These are phyloP conservation scores for Pseudopithomyces chartarum DNA, from an alignment of 2,329 filamentous ascomycete genomes.

Conservation along the genomic window DNA sequence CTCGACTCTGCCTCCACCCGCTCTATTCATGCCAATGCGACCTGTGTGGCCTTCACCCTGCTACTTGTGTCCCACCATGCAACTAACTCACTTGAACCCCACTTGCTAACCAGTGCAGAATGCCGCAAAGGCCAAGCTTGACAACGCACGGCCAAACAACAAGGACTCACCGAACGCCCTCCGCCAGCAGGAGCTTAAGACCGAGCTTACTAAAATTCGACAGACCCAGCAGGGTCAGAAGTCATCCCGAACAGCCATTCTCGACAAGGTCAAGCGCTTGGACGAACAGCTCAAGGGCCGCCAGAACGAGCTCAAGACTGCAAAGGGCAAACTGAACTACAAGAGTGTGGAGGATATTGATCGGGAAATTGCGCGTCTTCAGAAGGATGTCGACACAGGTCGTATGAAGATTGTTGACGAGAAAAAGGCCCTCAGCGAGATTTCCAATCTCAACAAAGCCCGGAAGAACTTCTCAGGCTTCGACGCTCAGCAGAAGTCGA, in stretches of 20 bases:
- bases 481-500: slow-evolving; percentile 83
- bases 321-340: slow-evolving; percentile 79
- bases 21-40: background rate
- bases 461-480: slow-evolving; percentile 90
- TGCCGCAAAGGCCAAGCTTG: slow-evolving; percentile 85
- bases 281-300: slow-evolving; percentile 87
- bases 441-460: slow-evolving; percentile 81
- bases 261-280: slow-evolving; percentile 90
- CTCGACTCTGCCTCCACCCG: background rate
- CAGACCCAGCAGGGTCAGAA: slow-evolving; percentile 89
- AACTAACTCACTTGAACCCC: background rate
- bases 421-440: slow-evolving; percentile 87
- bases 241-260: slow-evolving; percentile 73
- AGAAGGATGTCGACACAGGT: slow-evolving; percentile 84
- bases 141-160: slow-evolving; percentile 79
- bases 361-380: slow-evolving; percentile 76
- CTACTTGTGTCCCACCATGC: slow-evolving; percentile 18
- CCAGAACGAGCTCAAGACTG: slow-evolving; percentile 84
- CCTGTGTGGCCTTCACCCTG: too few species aligned
- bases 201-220: slow-evolving; percentile 81
- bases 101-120: slow-evolving; percentile 61
- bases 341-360: slow-evolving; percentile 90
- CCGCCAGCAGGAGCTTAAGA: slow-evolving; percentile 82
- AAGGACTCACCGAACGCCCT: slow-evolving; percentile 80
- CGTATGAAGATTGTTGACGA: slow-evolving; percentile 96